A percentile compares a stretch with the other conserved stretches of the same genome.
These are phyloP conservation scores for Apophysomyces elegans DNA, from an alignment of 371 early-diverging fungal species.

Conservation along the genomic window DNA sequence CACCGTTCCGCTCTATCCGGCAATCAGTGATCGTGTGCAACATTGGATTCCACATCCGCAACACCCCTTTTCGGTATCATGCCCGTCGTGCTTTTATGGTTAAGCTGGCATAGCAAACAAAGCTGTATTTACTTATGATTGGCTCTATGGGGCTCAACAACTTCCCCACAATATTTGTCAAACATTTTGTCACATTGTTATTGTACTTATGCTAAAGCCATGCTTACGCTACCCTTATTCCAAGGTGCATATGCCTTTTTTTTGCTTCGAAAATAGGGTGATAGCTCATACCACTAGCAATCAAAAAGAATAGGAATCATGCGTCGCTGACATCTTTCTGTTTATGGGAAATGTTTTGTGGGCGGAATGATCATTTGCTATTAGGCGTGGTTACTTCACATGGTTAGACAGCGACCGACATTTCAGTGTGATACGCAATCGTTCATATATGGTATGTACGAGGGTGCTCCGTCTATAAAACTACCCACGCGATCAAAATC, in stretches of 20 bases:
- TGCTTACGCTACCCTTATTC: not conserved
- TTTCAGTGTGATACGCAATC: not conserved
- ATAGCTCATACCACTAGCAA: not conserved
- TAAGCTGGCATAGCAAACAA: not conserved
- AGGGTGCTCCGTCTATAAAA: not conserved
- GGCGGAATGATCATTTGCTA: slow-evolving; percentile 1
- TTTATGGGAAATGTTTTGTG: slow-evolving; percentile 6
- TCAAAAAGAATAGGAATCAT: not conserved
- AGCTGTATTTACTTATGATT: not conserved
- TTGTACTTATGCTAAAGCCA: slow-evolving; percentile 3
- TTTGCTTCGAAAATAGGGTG: not conserved
- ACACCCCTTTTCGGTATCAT: not conserved
- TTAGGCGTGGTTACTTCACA: slow-evolving; percentile 4
- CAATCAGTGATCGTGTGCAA: not conserved
- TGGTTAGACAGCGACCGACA: not conserved
- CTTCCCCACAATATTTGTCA: not conserved
- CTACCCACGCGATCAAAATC: slow-evolving; percentile 1
- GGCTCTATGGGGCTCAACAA: not conserved
- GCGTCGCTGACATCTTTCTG: slow-evolving; percentile 2
- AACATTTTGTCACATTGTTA: slow-evolving; percentile 5
- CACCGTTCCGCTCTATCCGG: not conserved
- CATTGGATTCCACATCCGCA: not conserved
- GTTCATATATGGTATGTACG: not conserved
- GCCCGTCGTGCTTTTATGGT: not conserved
- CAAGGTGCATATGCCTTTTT: not conserved